Percentiles rank a stretch among this genome's conserved stretches.
phyloP scores from a whole-genome alignment of 2,329 filamentous ascomycete genomes.

The Fusarium papillatum region DNA sequence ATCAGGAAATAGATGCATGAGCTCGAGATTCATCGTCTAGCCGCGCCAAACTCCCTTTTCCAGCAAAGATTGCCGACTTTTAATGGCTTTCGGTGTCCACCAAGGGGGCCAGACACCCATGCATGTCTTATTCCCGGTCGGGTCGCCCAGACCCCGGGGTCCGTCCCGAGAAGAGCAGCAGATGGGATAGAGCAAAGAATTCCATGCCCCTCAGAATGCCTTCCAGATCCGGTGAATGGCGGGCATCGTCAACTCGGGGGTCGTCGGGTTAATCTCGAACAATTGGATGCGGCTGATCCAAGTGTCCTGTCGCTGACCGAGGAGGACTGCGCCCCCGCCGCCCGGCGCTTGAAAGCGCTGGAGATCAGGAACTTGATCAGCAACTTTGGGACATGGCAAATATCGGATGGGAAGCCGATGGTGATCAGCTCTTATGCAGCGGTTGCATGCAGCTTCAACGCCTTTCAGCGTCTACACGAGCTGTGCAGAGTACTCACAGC shows the following conservation, averaged over 20 bases:
- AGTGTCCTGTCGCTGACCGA: neutral
- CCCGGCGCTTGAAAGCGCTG: constrained; percentile 19
- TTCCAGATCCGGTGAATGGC: neutral
- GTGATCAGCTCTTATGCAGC: constrained; percentile 13
- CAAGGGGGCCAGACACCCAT: constrained; percentile 23
- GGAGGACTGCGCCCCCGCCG: constrained; percentile 5
- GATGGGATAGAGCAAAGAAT: neutral
- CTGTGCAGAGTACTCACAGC: neutral
- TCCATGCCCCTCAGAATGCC: neutral
- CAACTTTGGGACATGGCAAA: constrained; percentile 32
- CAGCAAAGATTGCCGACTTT: neutral
- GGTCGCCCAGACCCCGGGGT: neutral
- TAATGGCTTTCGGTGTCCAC: constrained; percentile 15
- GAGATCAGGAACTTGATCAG: constrained; percentile 40
- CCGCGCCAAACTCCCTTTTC: constrained; percentile 3
- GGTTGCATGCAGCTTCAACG: neutral
- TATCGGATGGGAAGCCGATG: constrained; percentile 12
- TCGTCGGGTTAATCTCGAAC: neutral
- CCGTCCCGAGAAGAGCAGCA: constrained; percentile 2
- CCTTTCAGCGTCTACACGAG: neutral
- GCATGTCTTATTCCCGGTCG: constrained; percentile 37
- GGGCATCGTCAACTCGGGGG: neutral
- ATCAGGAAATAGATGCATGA: neutral
- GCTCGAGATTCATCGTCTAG: neutral
- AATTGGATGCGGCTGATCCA: constrained; percentile 11